Evolutionary conservation across 768 basidiomycete species (phyloP), one percentile per base, ranked within the genome.

Genomic region (Trametes maxima): DNA sequence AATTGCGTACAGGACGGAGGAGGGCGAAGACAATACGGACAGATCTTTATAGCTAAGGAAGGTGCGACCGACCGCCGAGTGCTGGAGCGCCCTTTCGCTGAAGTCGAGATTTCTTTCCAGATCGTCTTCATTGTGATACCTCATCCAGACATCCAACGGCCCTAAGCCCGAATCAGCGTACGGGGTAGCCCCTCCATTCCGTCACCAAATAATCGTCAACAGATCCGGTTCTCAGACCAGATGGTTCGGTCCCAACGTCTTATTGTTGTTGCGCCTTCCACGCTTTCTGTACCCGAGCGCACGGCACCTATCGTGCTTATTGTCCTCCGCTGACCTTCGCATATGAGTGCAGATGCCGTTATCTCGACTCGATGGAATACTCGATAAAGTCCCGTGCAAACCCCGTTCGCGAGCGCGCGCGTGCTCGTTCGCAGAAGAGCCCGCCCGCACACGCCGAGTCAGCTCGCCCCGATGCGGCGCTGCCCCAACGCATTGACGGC

Each of bases 1-100:
- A 87, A 86, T 87, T 85, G 81, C 76, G 78, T 77, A 74, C 77
- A 80, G 79, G 83, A 83, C 83, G 82, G 81, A 82, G 82, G 70
- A 62, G 54, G 60, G 58, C 55, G 54, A 70, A 70, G 68, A 72
- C 70, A 72, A 72, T 72, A 70, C 70, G 69, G 39, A 25, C 55
- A 52, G 68, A 68, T 70, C 69, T 70, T 72, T 72, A 72, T 70
- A 72, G 69, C 51, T 48, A 69, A 68, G 68, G 66, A 63, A 64
- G 67, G 63, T 61, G 65, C 63, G 65, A 67, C 55, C 64, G 63
- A 67, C 68, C 63, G 66, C 68, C 66, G 66, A 68, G 57, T 54
- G 60, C 65, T 61, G 54, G 33, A 55, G 54, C 37, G 28, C 47
- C 60, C 60, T 28, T 64, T 60, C 48, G 57, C 61, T 52, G 61